Evolutionary conservation across 768 basidiomycete genomes (phyloP).

Genomic region (Lentinula guzmanii): DNA sequence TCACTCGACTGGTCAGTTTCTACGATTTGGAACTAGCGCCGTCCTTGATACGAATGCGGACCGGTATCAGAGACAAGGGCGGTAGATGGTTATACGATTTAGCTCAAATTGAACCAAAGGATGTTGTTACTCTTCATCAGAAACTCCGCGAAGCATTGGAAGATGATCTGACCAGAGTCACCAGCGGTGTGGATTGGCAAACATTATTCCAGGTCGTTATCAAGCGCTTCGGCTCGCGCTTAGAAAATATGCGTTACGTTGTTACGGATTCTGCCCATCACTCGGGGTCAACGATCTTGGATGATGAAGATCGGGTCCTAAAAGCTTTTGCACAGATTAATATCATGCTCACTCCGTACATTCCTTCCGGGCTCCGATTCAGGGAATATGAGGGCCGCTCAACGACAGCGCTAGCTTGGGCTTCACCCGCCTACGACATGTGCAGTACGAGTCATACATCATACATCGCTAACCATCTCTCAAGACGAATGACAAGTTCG

Average conservation of each 20-base stretch:
- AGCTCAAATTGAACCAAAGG: not conserved
- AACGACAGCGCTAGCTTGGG: conserved; percentile 21
- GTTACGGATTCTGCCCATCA: conserved; percentile 16
- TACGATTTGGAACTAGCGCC: not conserved
- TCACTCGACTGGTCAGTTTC: not conserved
- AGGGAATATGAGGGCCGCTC: not conserved
- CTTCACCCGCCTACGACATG: conserved; percentile 24
- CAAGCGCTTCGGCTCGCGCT: conserved; percentile 34
- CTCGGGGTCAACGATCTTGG: conserved; percentile 3
- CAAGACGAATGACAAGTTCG: conserved; percentile 17
- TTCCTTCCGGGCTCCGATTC: conserved; percentile 12
- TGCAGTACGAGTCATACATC: conserved; percentile 27
- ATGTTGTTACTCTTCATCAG: conserved; percentile 8
- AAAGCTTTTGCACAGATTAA: conserved; percentile 21
- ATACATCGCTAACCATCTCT: conserved; percentile 13
- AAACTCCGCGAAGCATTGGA: not conserved
- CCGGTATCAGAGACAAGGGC: conserved; percentile 22
- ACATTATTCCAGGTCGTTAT: conserved; percentile 29
- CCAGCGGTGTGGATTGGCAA: conserved; percentile 37
- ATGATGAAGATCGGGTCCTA: conserved; percentile 10
- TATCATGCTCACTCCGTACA: conserved; percentile 26
- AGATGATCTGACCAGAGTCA: conserved; percentile 10
- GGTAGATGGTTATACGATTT: not conserved
- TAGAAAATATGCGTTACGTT: conserved; percentile 32
- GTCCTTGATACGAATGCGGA: conserved; percentile 8